These are phyloP conservation scores for Suillus fuscotomentosus DNA, from an alignment of 768 basidiomycete genomes.

Conservation along the genomic window DNA sequence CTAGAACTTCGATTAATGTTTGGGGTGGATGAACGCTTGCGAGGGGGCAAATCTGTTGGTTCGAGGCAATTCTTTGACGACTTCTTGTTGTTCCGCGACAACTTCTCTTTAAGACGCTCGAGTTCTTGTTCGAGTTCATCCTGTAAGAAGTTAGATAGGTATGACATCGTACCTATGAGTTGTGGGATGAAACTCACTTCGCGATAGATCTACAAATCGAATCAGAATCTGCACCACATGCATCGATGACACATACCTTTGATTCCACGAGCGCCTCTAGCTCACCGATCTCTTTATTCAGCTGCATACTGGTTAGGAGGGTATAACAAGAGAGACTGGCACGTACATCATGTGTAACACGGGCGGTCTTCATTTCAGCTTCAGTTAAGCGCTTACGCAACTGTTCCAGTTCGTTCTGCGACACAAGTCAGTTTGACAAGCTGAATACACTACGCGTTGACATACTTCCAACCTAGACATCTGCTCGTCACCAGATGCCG, in stretches of 20 bases:
- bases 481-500: conserved; percentile 34
- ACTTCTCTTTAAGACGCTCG: conserved; percentile 71
- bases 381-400: conserved; percentile 68
- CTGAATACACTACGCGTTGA: background rate
- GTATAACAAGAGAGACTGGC: background rate
- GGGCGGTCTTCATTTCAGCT: conserved; percentile 71
- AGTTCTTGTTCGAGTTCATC: conserved; percentile 88
- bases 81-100: conserved; percentile 59
- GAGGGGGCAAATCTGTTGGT: conserved; percentile 28
- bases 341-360: conserved; percentile 65
- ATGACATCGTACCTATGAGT: background rate
- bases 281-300: conserved; percentile 90
- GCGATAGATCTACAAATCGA: conserved; percentile 65
- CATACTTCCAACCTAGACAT: conserved; percentile 53
- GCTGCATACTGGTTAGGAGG: conserved; percentile 38
- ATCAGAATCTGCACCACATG: conserved; percentile 4
- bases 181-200: conserved; percentile 47
- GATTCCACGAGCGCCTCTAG: conserved; percentile 92
- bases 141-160: conserved; percentile 30
- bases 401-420: conserved; percentile 65
- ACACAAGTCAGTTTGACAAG: background rate
- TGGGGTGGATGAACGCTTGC: conserved; percentile 18
- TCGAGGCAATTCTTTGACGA: conserved; percentile 48
- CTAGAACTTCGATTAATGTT: conserved; percentile 21
- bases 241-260: conserved; percentile 52